Conservation (phyloP, 1,139 yeast species). For the Taiozyma sp. region DNA sequence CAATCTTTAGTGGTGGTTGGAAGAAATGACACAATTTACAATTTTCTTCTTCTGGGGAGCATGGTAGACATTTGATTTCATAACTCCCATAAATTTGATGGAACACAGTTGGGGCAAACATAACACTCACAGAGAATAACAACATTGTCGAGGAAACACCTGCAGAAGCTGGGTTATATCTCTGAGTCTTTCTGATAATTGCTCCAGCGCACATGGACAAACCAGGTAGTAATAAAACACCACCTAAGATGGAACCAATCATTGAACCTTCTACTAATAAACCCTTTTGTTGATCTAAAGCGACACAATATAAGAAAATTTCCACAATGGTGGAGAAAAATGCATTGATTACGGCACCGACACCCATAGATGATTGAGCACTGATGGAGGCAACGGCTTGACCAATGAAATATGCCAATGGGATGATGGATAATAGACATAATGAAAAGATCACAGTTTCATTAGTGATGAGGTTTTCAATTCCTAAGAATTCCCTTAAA, state of each 20-base stretch:
- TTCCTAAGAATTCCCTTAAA: constrained; percentile 45
- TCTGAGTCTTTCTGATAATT: constrained; percentile 79
- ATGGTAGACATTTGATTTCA: constrained; percentile 58
- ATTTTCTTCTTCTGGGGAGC: constrained; percentile 18
- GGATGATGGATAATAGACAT: constrained; percentile 80
- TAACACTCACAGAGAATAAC: constrained; percentile 82
- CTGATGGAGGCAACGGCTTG: constrained; percentile 98
- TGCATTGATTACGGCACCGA: constrained; percentile 97
- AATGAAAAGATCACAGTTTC: constrained; percentile 56
- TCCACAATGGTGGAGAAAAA: constrained; percentile 96
- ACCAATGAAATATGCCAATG: constrained; percentile 94
- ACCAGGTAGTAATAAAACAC: constrained; percentile 77
- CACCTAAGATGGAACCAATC: constrained; percentile 92
- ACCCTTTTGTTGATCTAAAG: constrained; percentile 80
- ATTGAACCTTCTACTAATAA: constrained; percentile 94
- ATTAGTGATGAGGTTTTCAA: constrained; percentile 50
- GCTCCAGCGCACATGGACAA: constrained; percentile 97
- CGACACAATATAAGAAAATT: constrained; percentile 87
- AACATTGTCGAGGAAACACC: constrained; percentile 97
- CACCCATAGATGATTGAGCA: constrained; percentile 99
- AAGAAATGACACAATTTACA: constrained; percentile 74
- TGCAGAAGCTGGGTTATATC: constrained; percentile 94
- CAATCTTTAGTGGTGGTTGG: constrained; percentile 70
- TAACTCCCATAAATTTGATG: constrained; percentile 90
- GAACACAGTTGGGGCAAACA: constrained; percentile 90